These are phyloP conservation scores for Alternaria arborescens DNA, from an alignment of 2,329 filamentous ascomycete genomes.

Conservation along the genomic window DNA sequence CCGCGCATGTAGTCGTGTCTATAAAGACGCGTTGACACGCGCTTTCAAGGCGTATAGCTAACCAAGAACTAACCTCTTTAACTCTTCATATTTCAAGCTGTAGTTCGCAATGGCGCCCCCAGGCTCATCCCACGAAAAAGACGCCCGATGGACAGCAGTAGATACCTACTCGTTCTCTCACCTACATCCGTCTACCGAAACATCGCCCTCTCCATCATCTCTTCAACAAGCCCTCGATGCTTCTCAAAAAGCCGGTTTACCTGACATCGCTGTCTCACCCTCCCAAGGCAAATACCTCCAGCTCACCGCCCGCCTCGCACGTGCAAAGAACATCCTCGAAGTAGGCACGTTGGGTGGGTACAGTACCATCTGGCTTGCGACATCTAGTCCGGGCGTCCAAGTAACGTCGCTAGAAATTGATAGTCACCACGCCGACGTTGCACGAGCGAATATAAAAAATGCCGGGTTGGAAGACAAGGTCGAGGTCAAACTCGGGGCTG, in stretches of 20 bases:
- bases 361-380: constrained; percentile 63
- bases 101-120: neutral
- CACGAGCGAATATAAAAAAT: constrained; percentile 55
- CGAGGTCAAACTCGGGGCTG: constrained; percentile 58
- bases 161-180: constrained; percentile 49
- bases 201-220: constrained; percentile 35
- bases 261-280: constrained; percentile 47
- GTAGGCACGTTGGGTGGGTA: constrained; percentile 66
- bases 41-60: neutral
- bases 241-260: constrained; percentile 36
- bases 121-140: constrained; percentile 36
- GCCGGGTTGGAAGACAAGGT: constrained; percentile 55
- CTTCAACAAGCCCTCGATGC: constrained; percentile 36
- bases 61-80: neutral
- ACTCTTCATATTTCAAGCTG: neutral
- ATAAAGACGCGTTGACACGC: constrained; percentile 11
- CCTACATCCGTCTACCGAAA: constrained; percentile 40
- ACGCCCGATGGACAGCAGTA: constrained; percentile 52
- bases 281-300: constrained; percentile 48
- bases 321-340: constrained; percentile 55
- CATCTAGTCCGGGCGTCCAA: constrained; percentile 44
- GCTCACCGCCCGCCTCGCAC: constrained; percentile 41
- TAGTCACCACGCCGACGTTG: constrained; percentile 56
- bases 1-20: constrained; percentile 1
- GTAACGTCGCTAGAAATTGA: constrained; percentile 64